phyloP scores from a whole-genome alignment of 148 eudicot genomes.

The Talinum fruticosum region DNA sequence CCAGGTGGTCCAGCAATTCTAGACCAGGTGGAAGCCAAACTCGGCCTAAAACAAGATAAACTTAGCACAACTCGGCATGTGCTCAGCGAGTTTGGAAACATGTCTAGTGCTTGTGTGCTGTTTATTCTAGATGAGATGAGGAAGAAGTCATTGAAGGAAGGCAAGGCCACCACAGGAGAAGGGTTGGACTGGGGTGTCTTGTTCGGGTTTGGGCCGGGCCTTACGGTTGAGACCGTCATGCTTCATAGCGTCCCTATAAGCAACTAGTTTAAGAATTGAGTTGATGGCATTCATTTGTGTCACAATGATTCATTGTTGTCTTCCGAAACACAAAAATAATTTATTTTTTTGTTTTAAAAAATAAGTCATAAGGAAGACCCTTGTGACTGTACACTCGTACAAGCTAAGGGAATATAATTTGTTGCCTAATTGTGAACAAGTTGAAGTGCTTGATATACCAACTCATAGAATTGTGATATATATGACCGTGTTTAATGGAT shows the following conservation, averaged over 20 bases:
- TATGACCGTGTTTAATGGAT: too few species aligned
- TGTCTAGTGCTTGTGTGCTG: constrained; percentile 5
- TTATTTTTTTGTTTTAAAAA: too few species aligned
- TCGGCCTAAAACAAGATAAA: background rate
- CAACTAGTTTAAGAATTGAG: background rate
- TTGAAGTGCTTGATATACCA: too few species aligned
- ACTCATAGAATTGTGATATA: too few species aligned
- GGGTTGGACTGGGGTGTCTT: constrained; percentile 3
- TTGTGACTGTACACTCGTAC: too few species aligned
- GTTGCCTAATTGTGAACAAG: too few species aligned
- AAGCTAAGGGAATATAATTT: too few species aligned
- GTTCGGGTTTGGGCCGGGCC: constrained; percentile 9
- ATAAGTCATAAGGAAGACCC: too few species aligned
- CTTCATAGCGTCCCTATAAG: background rate
- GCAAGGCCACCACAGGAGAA: background rate
- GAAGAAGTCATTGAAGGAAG: background rate
- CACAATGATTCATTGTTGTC: too few species aligned
- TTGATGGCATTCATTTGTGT: too few species aligned
- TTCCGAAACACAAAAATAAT: too few species aligned
- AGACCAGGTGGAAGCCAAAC: background rate
- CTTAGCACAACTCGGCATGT: background rate
- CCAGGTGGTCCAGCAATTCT: constrained; percentile 5
- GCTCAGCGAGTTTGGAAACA: background rate
- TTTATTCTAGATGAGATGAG: constrained; percentile 1
- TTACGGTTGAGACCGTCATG: background rate